phyloP scores from a whole-genome alignment of 345 rosid species.

The Cardamine occulta region DNA sequence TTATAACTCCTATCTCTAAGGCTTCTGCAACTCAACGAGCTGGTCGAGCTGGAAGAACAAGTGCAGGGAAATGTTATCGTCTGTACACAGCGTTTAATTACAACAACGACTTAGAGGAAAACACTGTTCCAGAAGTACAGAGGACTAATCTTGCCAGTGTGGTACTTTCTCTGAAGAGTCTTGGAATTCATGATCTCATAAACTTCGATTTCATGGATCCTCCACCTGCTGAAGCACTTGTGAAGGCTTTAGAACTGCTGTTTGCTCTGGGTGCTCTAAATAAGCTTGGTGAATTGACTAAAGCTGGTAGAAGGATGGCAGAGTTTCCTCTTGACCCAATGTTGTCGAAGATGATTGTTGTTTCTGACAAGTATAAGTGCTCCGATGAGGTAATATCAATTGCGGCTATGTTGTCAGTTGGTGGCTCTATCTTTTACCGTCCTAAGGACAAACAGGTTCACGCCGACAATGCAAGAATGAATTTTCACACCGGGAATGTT shows the following conservation, averaged over 20 bases:
- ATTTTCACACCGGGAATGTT: constrained; percentile 88
- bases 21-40: constrained; percentile 97
- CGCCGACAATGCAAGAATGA: constrained; percentile 94
- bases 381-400: constrained; percentile 88
- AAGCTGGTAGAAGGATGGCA: constrained; percentile 94
- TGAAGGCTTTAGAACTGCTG: constrained; percentile 81
- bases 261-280: constrained; percentile 91
- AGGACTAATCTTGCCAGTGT: constrained; percentile 96
- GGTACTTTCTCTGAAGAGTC: constrained; percentile 92
- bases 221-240: constrained; percentile 95
- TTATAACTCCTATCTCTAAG: constrained; percentile 87
- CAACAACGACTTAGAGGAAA: constrained; percentile 87
- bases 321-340: constrained; percentile 97
- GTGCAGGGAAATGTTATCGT: constrained; percentile 92
- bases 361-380: constrained; percentile 87
- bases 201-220: constrained; percentile 99
- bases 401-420: constrained; percentile 94
- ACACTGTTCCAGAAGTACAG: constrained; percentile 91
- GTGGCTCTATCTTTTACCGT: constrained; percentile 93
- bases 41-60: constrained; percentile 96
- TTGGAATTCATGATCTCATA: constrained; percentile 89
- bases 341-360: constrained; percentile 92
- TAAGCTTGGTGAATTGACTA: constrained; percentile 93
- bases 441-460: constrained; percentile 98
- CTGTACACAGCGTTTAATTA: constrained; percentile 85